phyloP scores from a whole-genome alignment of 202 grass and related monocot species.

The Panicum hallii region DNA sequence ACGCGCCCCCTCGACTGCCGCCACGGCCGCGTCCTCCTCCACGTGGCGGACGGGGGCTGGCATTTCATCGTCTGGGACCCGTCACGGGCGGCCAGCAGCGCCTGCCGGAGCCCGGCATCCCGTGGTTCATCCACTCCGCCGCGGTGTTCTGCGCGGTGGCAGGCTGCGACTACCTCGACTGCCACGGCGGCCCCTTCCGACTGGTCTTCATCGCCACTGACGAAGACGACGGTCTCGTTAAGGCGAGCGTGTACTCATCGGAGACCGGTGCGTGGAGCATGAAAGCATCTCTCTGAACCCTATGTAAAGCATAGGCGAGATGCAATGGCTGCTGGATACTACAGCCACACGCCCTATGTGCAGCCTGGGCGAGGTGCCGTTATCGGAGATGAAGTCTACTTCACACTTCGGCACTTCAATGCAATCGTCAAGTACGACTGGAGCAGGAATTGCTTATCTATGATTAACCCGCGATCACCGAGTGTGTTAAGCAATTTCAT shows the following conservation, averaged over 20 bases:
- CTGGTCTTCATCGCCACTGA: background rate
- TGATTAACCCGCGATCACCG: background rate
- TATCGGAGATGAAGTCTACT: background rate
- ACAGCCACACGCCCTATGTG: background rate
- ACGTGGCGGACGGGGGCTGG: no score
- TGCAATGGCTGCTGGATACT: background rate
- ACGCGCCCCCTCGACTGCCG: slow-evolving; percentile 15
- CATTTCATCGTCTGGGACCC: background rate
- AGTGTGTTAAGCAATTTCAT: no score
- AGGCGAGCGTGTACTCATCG: slow-evolving; percentile 1
- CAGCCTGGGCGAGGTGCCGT: background rate
- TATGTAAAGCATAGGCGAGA: background rate
- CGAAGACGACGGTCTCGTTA: background rate
- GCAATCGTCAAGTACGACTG: background rate
- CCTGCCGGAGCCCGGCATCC: background rate
- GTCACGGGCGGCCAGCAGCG: background rate
- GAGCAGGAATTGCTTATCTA: background rate
- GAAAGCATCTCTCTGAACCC: background rate
- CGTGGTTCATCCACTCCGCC: background rate
- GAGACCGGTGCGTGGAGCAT: background rate
- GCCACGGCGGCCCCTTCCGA: background rate
- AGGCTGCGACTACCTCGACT: slow-evolving; percentile 7
- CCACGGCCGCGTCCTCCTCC: slow-evolving; percentile 15
- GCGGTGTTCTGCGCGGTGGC: background rate
- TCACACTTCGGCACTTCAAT: background rate